Percentiles rank a stretch among this genome's conserved stretches.
Evolutionary conservation across 2,329 filamentous ascomycete species (phyloP).

Genomic region (Paecilomyces sp.): DNA sequence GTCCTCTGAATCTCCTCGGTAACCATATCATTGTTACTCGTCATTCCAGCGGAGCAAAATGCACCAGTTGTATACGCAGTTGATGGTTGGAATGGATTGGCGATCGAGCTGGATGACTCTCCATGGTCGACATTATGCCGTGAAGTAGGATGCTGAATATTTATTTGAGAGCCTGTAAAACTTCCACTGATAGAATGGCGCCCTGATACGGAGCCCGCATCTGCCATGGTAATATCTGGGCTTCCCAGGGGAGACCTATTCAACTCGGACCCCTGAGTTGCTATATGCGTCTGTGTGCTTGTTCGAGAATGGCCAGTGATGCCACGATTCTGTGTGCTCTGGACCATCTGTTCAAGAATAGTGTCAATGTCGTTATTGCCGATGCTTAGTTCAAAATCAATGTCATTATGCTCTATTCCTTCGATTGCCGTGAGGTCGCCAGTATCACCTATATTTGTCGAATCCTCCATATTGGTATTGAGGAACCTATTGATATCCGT

Average conservation of each 20-base stretch:
- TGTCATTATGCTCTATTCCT: background rate
- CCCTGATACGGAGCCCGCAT: background rate
- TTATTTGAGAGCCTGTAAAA: background rate
- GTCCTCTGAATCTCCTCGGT: constrained; percentile 16
- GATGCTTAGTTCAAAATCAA: background rate
- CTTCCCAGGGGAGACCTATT: background rate
- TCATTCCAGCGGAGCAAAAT: background rate
- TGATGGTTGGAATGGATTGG: background rate
- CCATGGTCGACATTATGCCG: background rate
- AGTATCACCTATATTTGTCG: background rate
- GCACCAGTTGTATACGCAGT: background rate
- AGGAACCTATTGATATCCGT: background rate
- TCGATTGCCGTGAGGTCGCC: background rate
- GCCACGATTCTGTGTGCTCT: background rate
- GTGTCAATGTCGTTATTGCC: background rate
- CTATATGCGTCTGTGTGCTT: background rate
- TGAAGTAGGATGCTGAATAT: background rate
- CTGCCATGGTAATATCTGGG: background rate
- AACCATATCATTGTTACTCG: background rate
- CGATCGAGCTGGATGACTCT: background rate
- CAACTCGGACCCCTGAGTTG: background rate
- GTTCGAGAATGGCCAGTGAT: background rate
- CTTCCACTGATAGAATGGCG: background rate
- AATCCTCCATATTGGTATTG: background rate
- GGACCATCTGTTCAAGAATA: background rate